Conservation (phyloP, 176 grass and related monocot genomes). For the Oryza meridionalis region DNA sequence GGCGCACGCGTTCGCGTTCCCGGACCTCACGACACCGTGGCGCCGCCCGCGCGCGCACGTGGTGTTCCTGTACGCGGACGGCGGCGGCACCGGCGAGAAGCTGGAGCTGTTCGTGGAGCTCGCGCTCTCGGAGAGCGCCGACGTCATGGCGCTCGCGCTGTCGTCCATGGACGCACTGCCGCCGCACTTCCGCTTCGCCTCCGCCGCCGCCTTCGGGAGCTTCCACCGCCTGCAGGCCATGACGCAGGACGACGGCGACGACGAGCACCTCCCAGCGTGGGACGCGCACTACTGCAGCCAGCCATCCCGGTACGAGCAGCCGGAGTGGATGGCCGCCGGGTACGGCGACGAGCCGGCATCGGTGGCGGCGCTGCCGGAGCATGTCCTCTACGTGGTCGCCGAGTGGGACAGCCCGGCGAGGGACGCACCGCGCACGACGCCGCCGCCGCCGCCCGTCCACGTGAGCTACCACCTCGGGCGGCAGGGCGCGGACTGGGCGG, state of each 20-base stretch:
- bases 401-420: conserved; percentile 12
- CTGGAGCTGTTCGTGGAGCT: conserved; percentile 13
- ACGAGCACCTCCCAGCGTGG: not conserved
- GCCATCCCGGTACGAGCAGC: not conserved
- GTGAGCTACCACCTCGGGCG: conserved; percentile 21
- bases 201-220: conserved; percentile 3
- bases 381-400: conserved; percentile 9
- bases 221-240: conserved; percentile 7
- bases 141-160: not conserved
- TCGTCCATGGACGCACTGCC: not conserved
- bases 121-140: not conserved
- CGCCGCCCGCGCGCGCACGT: not conserved
- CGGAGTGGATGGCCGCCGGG: not conserved
- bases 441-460: not conserved
- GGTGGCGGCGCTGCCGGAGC: not conserved
- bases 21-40: not conserved
- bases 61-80: not conserved
- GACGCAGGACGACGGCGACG: not conserved
- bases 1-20: conserved; percentile 22
- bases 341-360: not conserved
- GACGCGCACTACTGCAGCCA: not conserved
- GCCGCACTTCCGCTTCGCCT: conserved; percentile 4
- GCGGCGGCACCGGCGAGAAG: not conserved
- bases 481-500: conserved; percentile 15
- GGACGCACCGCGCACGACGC: not conserved